Conservation (phyloP, 1,139 yeast species). For the Blastobotrys raffinosifermentans region DNA sequence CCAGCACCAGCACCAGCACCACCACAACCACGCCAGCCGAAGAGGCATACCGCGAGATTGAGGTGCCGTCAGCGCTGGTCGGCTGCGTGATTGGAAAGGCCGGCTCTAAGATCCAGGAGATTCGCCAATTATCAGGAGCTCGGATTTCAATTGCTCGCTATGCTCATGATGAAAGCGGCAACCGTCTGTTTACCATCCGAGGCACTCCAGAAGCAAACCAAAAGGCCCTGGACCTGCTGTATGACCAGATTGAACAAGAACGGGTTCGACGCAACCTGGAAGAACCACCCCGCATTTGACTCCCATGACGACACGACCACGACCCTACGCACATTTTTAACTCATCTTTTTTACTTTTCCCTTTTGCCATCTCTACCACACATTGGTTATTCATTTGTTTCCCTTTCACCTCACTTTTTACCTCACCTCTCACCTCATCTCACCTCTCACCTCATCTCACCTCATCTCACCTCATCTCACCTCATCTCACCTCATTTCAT, state of each 20-base stretch:
- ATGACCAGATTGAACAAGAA: slow-evolving; percentile 73
- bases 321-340: too few species aligned
- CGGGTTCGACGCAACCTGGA: slow-evolving; percentile 51
- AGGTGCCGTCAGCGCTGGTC: slow-evolving; percentile 77
- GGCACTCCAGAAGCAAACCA: slow-evolving; percentile 64
- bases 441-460: too few species aligned
- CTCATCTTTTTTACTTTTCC: too few species aligned
- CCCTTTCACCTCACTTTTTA: too few species aligned
- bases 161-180: slow-evolving; percentile 52
- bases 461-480: too few species aligned
- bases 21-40: slow-evolving; percentile 17
- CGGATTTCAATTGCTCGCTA: slow-evolving; percentile 73
- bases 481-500: too few species aligned
- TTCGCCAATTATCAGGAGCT: slow-evolving; percentile 75
- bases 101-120: slow-evolving; percentile 82
- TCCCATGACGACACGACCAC: too few species aligned
- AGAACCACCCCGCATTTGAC: too few species aligned
- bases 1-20: slow-evolving; percentile 3
- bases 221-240: slow-evolving; percentile 61
- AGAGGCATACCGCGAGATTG: slow-evolving; percentile 40
- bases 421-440: too few species aligned
- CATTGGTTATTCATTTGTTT: too few species aligned
- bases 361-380: too few species aligned
- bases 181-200: slow-evolving; percentile 65
- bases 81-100: slow-evolving; percentile 89